These are phyloP conservation scores for Fusarium anthophilum DNA, from an alignment of 2,329 filamentous ascomycete genomes.

Conservation along the genomic window DNA sequence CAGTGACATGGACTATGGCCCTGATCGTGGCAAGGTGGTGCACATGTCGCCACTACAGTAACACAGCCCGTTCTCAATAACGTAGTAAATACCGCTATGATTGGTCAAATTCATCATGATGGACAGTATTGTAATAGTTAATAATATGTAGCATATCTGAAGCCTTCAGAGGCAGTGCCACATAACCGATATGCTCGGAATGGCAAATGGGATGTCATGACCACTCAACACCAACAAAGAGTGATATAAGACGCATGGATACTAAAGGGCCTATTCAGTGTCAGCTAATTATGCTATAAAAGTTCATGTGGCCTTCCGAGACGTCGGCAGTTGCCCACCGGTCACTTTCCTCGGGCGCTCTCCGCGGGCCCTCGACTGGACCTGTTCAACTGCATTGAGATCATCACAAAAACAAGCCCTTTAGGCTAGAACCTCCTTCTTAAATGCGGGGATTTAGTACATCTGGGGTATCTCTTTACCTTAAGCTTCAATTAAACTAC, in stretches of 20 bases:
- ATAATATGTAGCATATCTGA: no score
- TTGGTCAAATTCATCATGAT: accelerated
- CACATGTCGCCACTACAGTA: no score
- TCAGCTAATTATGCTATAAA: accelerated
- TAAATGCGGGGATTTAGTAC: neutral
- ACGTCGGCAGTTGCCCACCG: neutral
- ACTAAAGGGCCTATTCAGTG: neutral
- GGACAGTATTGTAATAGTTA: no score
- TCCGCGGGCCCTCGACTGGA: neutral
- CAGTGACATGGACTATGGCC: no score
- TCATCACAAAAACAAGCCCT: neutral
- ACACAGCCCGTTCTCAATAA: no score
- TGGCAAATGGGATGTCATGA: neutral
- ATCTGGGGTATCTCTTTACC: neutral
- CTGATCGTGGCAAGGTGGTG: no score
- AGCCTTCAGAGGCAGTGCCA: accelerated
- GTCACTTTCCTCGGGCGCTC: neutral
- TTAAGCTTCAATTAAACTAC: neutral
- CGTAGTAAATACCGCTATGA: accelerated
- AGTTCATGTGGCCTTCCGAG: neutral
- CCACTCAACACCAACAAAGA: neutral
- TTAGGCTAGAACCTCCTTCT: no score
- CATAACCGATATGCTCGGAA: neutral
- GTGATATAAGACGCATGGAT: neutral
- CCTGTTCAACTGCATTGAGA: neutral